Conservation (phyloP, 805 yeast species). For the Brettanomyces nanus region DNA sequence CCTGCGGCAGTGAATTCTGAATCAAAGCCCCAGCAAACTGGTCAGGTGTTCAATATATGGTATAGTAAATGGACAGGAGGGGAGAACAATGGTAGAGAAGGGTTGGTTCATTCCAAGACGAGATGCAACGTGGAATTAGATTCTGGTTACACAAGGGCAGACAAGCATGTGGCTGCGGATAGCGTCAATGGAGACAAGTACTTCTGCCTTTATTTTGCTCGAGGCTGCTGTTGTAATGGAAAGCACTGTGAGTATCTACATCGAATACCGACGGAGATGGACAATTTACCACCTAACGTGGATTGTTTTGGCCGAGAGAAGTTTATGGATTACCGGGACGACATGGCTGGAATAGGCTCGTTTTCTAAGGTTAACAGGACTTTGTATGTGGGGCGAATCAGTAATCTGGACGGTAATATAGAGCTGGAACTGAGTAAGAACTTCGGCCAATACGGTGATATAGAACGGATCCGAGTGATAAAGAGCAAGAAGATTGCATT, state of each 20-base stretch:
- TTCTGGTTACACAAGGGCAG: conserved; percentile 70
- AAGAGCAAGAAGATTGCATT: conserved; percentile 66
- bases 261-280: conserved; percentile 58
- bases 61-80: conserved; percentile 85
- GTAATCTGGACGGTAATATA: conserved; percentile 29
- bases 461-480: conserved; percentile 58
- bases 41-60: conserved; percentile 81
- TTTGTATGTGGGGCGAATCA: conserved; percentile 60
- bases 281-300: conserved; percentile 49
- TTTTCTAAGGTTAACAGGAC: conserved; percentile 65
- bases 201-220: conserved; percentile 78
- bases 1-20: conserved; percentile 47
- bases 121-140: conserved; percentile 55
- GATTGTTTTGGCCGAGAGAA: conserved; percentile 95
- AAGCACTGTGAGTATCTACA: conserved; percentile 70
- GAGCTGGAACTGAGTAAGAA: conserved; percentile 35
- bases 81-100: conserved; percentile 37
- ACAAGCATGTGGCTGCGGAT: conserved; percentile 29
- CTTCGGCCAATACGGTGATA: conserved; percentile 70
- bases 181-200: conserved; percentile 28
- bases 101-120: conserved; percentile 40
- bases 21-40: conserved; percentile 70
- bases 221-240: conserved; percentile 82
- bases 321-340: conserved; percentile 74
- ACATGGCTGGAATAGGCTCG: conserved; percentile 91